A percentile compares a stretch with the other conserved stretches of the same genome.
Conservation (phyloP, 257 asterid species). For the Primulina eburnea region DNA sequence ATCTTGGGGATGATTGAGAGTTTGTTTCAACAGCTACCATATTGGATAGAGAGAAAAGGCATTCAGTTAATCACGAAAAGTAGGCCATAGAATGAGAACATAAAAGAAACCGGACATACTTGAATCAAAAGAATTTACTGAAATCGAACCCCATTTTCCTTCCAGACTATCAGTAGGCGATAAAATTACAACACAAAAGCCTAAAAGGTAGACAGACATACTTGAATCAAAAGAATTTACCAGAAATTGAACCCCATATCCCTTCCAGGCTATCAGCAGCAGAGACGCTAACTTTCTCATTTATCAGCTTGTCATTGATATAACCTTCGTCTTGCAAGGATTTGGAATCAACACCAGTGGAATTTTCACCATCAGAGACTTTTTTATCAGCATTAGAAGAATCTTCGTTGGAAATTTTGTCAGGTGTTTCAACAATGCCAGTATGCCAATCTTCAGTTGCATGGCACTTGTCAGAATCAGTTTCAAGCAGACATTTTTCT, state of each 20-base stretch:
- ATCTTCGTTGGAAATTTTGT: slow-evolving; percentile 26
- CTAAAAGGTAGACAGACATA: background rate
- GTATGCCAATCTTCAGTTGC: slow-evolving; percentile 1
- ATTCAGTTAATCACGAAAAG: slow-evolving; percentile 19
- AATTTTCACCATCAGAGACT: background rate
- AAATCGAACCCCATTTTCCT: background rate
- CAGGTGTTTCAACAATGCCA: slow-evolving; percentile 20
- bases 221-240: slow-evolving; percentile 30
- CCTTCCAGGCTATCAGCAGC: slow-evolving; percentile 69
- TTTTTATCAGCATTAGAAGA: slow-evolving; percentile 28
- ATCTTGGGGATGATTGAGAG: slow-evolving; percentile 32
- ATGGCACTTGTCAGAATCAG: slow-evolving; percentile 22
- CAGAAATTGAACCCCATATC: slow-evolving; percentile 85
- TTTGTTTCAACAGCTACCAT: slow-evolving; percentile 30
- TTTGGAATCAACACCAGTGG: slow-evolving; percentile 26
- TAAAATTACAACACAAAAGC: slow-evolving; percentile 11
- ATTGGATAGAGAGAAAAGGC: slow-evolving; percentile 40
- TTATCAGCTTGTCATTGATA: slow-evolving; percentile 26
- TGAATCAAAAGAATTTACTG: background rate
- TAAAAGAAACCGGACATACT: background rate
- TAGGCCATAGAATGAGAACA: background rate
- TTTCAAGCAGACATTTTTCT: slow-evolving; percentile 16
- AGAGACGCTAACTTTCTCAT: slow-evolving; percentile 34
- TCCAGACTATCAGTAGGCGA: background rate
- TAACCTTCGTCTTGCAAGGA: slow-evolving; percentile 35